Evolutionary conservation across 1,139 yeast species (phyloP).

Genomic region (Diutina rugosa): DNA sequence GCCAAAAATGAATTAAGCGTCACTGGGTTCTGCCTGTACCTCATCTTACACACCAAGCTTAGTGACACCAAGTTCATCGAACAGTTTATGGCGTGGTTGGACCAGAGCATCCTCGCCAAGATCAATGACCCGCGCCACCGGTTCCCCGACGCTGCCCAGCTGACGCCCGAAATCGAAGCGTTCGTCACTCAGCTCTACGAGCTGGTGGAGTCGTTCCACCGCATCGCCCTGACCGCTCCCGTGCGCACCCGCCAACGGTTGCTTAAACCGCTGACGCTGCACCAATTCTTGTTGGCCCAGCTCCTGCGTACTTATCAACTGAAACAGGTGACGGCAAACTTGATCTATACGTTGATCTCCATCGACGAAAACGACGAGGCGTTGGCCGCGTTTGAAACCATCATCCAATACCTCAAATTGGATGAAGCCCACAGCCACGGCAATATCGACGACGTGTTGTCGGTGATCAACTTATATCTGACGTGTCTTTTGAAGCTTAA

Average conservation of each 20-base stretch:
- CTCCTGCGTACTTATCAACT: constrained; percentile 27
- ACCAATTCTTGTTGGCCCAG: constrained; percentile 19
- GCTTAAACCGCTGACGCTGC: constrained; percentile 17
- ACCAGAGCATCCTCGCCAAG: neutral
- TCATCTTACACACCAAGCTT: constrained; percentile 14
- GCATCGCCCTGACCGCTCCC: constrained; percentile 10
- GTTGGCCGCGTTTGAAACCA: constrained; percentile 28
- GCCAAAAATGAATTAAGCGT: neutral
- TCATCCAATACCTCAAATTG: constrained; percentile 19
- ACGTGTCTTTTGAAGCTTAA: constrained; percentile 23
- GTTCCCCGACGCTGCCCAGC: constrained; percentile 23
- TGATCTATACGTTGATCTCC: constrained; percentile 22
- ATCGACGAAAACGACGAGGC: constrained; percentile 32
- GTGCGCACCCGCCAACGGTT: constrained; percentile 9
- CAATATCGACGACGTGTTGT: constrained; percentile 18
- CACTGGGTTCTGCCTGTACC: constrained; percentile 5
- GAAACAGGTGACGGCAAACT: constrained; percentile 18
- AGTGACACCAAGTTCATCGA: constrained; percentile 11
- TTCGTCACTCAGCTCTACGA: constrained; percentile 24
- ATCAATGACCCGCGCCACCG: constrained; percentile 3
- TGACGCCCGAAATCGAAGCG: constrained; percentile 12
- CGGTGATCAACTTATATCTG: constrained; percentile 24
- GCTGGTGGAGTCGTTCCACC: constrained; percentile 10
- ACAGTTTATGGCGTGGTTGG: constrained; percentile 4
- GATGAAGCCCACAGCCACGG: constrained; percentile 24